A percentile compares a stretch with the other conserved stretches of the same genome.
These are phyloP conservation scores for Mucor lusitanicus DNA, from an alignment of 371 early-diverging fungal genomes.

Conservation along the genomic window DNA sequence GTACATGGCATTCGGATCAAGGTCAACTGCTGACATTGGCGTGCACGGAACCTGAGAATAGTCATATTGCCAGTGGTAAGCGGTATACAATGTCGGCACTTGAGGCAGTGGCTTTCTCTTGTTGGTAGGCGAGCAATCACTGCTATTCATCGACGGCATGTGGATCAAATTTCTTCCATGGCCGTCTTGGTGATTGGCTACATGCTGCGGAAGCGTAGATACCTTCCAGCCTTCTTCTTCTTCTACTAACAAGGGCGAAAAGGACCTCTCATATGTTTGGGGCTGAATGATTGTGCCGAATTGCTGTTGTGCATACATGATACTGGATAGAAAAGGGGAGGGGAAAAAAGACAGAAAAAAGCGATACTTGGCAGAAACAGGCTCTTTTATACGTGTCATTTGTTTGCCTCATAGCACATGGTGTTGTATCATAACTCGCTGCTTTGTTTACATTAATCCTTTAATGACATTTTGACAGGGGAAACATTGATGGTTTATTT, in stretches of 20 bases:
- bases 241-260: background rate
- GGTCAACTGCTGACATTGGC: background rate
- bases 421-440: background rate
- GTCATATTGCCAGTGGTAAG: background rate
- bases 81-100: background rate
- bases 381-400: background rate
- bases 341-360: background rate
- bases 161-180: background rate
- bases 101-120: background rate
- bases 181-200: background rate
- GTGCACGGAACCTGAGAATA: background rate
- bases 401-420: background rate
- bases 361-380: background rate
- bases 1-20: background rate
- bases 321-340: background rate
- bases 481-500: background rate
- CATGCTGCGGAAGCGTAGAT: background rate
- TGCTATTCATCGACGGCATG: background rate
- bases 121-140: background rate
- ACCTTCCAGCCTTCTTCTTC: background rate
- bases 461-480: background rate
- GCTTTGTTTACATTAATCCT: background rate
- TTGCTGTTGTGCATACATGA: background rate
- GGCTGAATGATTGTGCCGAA: background rate
- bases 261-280: background rate